Percentiles rank a stretch among this genome's conserved stretches.
Conservation (phyloP, 176 grass and related monocot genomes). For the Elaeis guineensis region DNA sequence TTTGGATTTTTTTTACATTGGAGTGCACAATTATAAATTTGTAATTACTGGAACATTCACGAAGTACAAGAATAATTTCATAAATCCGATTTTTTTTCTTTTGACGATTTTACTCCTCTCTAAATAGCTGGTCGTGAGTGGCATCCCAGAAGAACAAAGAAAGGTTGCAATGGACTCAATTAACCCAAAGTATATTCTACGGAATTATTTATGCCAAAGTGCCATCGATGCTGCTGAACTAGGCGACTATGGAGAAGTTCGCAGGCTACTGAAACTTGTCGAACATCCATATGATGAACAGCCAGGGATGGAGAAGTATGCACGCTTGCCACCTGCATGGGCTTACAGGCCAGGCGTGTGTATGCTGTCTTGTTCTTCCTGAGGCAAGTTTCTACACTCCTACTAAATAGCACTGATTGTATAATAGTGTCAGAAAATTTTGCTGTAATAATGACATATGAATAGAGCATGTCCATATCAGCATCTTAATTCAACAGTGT, state of each 20-base stretch:
- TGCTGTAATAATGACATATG: too few species aligned
- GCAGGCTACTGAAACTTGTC: conserved; percentile 60
- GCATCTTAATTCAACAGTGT: too few species aligned
- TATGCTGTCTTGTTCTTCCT: conserved; percentile 96
- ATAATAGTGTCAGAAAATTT: too few species aligned
- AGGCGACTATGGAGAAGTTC: conserved; percentile 68
- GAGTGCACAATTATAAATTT: too few species aligned
- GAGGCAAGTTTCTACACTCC: conserved; percentile 3
- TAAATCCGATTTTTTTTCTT: too few species aligned
- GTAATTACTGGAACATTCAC: too few species aligned
- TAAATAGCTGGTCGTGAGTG: conserved; percentile 45
- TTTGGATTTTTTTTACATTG: too few species aligned
- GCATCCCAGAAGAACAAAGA: conserved; percentile 53
- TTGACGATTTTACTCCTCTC: too few species aligned
- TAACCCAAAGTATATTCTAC: conserved; percentile 82
- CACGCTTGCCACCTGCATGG: conserved; percentile 81
- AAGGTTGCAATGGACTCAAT: conserved; percentile 68
- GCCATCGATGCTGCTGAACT: conserved; percentile 71
- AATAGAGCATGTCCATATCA: too few species aligned
- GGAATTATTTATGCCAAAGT: conserved; percentile 85
- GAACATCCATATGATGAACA: conserved; percentile 74
- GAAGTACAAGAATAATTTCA: too few species aligned
- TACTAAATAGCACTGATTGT: too few species aligned
- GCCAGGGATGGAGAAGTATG: conserved; percentile 87
- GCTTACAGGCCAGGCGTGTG: conserved; percentile 95